Evolutionary conservation across 805 yeast genomes (phyloP), one percentile per base, ranked within the genome.

Genomic region (Citeromyces nyonsensis): DNA sequence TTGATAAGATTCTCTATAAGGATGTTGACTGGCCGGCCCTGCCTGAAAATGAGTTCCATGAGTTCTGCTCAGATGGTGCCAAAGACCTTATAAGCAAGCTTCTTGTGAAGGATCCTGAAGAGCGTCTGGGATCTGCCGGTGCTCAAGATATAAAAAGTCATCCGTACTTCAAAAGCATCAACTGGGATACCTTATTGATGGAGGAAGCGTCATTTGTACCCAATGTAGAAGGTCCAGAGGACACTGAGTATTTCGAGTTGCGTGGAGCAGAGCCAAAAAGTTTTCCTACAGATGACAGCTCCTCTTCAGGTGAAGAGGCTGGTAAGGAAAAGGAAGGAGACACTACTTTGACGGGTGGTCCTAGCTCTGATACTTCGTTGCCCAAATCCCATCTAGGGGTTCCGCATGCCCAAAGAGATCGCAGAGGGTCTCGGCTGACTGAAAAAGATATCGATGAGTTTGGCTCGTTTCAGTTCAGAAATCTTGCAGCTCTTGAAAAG

Each of bases 381-480:
- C 39, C 48, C 6, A 38, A 43, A 8, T 39, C 35, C 8, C 28
- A 37, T 1, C 47, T 66, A 26, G 70, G 68, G 8, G 62, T 67
- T 12, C 73, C 75, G 4, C 59, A 68, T 8, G 69, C 64, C 38
- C 57, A 70, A 43, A 61, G 82, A 31, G 94, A 82, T 40, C 63
- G 88, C 36, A 60, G 91, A 32, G 72, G 83, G 3, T 70, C 82
- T 39, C 66, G 82, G 41, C 51, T 83, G 38, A 78, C 77, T 33
- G 88, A 79, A 35, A 66, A 78, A 3, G 57, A 61, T 15, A 58
- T 63, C 6, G 59, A 69, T 6, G 88, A 88, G 44, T 91, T 91
- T 65, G 99, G 99, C 0, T 77, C 91, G 4, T 91, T 91, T 52
- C 77, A 82, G 37, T 91, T 82, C 55, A 65, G 95, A 41, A 91